phyloP scores from a whole-genome alignment of 495 filamentous ascomycete species.

The Aspergillus affinis region DNA sequence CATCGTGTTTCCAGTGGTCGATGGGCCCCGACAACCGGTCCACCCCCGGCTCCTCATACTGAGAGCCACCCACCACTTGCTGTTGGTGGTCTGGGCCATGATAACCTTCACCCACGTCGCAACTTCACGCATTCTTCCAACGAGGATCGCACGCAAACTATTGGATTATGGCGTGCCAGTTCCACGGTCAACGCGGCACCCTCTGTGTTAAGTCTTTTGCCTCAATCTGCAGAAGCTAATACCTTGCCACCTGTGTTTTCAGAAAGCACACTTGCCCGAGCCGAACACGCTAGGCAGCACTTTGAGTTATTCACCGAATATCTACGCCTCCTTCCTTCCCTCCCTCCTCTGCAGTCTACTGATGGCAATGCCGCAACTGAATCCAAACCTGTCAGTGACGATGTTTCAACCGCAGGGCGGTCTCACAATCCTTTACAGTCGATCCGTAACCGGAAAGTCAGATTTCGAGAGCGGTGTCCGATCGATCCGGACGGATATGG shows the following conservation, averaged over 20 bases:
- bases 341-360: constrained; percentile 60
- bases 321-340: constrained; percentile 67
- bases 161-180: constrained; percentile 1
- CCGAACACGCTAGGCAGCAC: constrained; percentile 73
- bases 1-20: constrained; percentile 43
- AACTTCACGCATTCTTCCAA: constrained; percentile 17
- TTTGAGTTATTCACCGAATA: constrained; percentile 82
- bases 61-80: constrained; percentile 23
- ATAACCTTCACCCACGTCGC: constrained; percentile 19
- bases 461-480: constrained; percentile 66
- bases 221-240: constrained; percentile 30
- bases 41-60: constrained; percentile 43
- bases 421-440: constrained; percentile 84
- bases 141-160: constrained; percentile 14
- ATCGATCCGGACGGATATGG: constrained; percentile 72
- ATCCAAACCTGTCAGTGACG: constrained; percentile 1
- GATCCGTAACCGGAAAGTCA: constrained; percentile 78
- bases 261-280: constrained; percentile 71
- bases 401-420: constrained; percentile 49
- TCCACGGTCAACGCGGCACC: constrained; percentile 14
- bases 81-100: constrained; percentile 15
- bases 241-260: constrained; percentile 63
- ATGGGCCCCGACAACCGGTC: constrained; percentile 50
- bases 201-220: constrained; percentile 32
- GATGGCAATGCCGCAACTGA: constrained; percentile 8